Base-by-base conservation (phyloP, 805 yeast species). In the Metschnikowia cerradonensis region DNA sequence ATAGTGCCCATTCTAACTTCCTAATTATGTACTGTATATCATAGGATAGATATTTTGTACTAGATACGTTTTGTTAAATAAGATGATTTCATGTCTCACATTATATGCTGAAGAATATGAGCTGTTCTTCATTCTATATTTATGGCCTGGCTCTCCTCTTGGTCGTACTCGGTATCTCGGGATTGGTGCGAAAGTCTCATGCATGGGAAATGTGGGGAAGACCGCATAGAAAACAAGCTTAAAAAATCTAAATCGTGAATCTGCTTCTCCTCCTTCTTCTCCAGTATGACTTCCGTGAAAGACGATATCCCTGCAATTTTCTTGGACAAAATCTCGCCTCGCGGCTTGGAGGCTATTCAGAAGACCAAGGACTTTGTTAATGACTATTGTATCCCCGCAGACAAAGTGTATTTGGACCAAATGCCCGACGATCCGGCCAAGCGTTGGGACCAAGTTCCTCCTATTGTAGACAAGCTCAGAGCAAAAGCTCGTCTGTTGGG, bases 321-420 rank as follows among this genome's bases (percentile, higher is more conserved):
- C 55, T 54, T 65, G 26, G 72, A 70, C 49, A 62, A 71, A 49
- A 33, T 73, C 31, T 62, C 70, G 3, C 71, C 73, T 2, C 59
- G 58, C 26, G 78, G 73, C 3, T 52, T 70, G 36, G 75, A 69
- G 40, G 62, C 73, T 33, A 73, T 73, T 50, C 67, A 70, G 51
- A 71, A 67, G 43, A 58, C 66, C 41, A 76, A 77, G 56, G 70
- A 71, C 47, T 82, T 82, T 60, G 83, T 83, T 17, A 79, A 79
- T 37, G 71, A 75, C 34, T 83, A 80, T 57, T 77, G 84, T 58
- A 53, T 78, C 35, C 87, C 88, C 6, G 82, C 80, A 2, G 84
- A 79, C 55, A 60, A 63, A n/a, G 56, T 75, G 13, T 80, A 70
- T 60, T 62, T 67, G 35, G 52, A 55, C 3, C 82, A 78, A 52